Conservation (phyloP, 2,329 filamentous ascomycete species). For the Colletotrichum caudatum region DNA sequence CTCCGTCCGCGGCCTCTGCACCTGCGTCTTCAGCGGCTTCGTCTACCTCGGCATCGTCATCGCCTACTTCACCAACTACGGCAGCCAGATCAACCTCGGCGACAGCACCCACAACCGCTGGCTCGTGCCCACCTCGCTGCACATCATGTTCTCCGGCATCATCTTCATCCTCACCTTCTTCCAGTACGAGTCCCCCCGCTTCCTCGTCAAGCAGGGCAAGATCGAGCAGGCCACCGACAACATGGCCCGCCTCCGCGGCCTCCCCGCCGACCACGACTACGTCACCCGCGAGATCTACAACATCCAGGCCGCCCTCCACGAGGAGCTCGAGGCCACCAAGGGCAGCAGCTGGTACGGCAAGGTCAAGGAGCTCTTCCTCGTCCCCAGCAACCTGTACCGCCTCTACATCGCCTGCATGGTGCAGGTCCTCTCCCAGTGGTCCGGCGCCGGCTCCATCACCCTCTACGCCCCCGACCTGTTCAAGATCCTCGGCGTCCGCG, state of each 20-base stretch:
- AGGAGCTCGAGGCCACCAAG: constrained; percentile 78
- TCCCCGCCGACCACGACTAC: constrained; percentile 70
- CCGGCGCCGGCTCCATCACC: constrained; percentile 79
- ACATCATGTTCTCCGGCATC: constrained; percentile 81
- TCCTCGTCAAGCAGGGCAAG: constrained; percentile 73
- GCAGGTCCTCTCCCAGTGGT: constrained; percentile 81
- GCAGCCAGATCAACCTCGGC: constrained; percentile 63
- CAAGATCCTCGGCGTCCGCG: constrained; percentile 75
- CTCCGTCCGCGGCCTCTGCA: constrained; percentile 78
- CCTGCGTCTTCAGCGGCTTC: constrained; percentile 64
- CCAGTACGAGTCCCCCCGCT: constrained; percentile 77
- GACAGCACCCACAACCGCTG: constrained; percentile 62
- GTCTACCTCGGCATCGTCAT: constrained; percentile 84
- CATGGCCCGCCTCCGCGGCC: constrained; percentile 69
- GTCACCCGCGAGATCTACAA: constrained; percentile 70
- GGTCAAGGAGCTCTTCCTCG: constrained; percentile 75
- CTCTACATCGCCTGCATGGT: constrained; percentile 76
- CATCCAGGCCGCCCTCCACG: constrained; percentile 75
- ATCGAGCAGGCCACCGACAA: constrained; percentile 67
- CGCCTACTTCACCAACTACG: constrained; percentile 81
- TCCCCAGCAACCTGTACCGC: constrained; percentile 78
- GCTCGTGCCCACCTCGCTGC: constrained; percentile 79
- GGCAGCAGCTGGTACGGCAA: constrained; percentile 74
- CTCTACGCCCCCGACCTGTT: constrained; percentile 83
- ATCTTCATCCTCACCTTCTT: constrained; percentile 78